Conservation (phyloP, 2,329 filamentous ascomycete genomes). For the Alternaria postmessia region DNA sequence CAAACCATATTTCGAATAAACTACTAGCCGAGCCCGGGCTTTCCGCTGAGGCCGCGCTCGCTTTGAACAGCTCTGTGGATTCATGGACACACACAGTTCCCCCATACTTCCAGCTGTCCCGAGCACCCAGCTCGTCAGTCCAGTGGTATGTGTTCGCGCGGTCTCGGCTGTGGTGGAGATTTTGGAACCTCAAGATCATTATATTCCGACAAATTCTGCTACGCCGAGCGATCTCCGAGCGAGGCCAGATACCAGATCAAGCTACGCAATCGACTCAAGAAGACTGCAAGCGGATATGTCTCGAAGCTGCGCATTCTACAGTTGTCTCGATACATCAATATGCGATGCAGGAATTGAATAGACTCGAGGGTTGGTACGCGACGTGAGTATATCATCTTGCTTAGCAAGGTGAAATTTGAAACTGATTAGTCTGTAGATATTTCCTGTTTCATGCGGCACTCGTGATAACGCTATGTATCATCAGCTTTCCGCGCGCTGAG, state of each 20-base stretch:
- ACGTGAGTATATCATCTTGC: slow-evolving; percentile 24
- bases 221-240: slow-evolving; percentile 31
- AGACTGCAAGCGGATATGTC: slow-evolving; percentile 32
- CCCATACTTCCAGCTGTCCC: slow-evolving; percentile 25
- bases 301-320: slow-evolving; percentile 36
- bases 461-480: slow-evolving; percentile 35
- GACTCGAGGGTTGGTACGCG: slow-evolving; percentile 37
- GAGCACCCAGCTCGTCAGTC: slow-evolving; percentile 13
- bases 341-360: slow-evolving; percentile 26
- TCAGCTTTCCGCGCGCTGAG: slow-evolving; percentile 31
- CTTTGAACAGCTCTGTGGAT: slow-evolving; percentile 28
- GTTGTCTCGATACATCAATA: slow-evolving; percentile 36
- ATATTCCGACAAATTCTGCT: slow-evolving; percentile 36
- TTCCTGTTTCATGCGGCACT: slow-evolving; percentile 39
- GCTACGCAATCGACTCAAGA: slow-evolving; percentile 30
- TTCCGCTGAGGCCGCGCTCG: slow-evolving; percentile 35
- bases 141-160: slow-evolving; percentile 34
- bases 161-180: slow-evolving; percentile 36
- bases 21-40: slow-evolving; percentile 35
- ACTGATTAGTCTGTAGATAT: slow-evolving; percentile 16
- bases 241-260: slow-evolving; percentile 28
- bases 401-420: no score
- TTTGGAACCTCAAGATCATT: slow-evolving; percentile 39
- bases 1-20: slow-evolving; percentile 35
- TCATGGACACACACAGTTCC: slow-evolving; percentile 29